Conservation (phyloP, 139 green algal genomes). For the Chlamydomonas incerta region DNA sequence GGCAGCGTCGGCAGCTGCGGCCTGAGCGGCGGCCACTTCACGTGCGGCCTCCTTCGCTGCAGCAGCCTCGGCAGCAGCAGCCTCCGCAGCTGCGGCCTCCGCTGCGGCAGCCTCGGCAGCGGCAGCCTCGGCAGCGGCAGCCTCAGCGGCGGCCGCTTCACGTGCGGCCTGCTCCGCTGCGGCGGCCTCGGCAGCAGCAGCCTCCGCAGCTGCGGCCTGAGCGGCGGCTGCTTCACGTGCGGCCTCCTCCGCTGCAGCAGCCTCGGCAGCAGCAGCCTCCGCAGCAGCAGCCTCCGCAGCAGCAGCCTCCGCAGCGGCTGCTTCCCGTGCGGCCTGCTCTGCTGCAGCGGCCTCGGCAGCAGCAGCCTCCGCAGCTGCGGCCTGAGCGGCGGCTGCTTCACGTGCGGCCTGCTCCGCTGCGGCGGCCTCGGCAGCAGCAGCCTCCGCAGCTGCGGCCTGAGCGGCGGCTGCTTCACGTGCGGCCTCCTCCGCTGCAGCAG, state of each 20-base stretch:
- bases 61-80: too few relatives aligned
- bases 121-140: background rate
- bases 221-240: too few relatives aligned
- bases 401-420: background rate
- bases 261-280: background rate
- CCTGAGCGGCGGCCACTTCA: background rate
- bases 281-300: too few relatives aligned
- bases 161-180: background rate
- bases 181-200: too few relatives aligned
- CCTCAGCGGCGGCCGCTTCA: background rate
- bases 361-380: background rate
- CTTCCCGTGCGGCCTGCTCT: too few relatives aligned
- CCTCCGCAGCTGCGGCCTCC: too few relatives aligned
- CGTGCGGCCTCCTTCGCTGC: background rate
- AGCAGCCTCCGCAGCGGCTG: too few relatives aligned
- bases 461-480: background rate
- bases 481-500: background rate
- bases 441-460: too few relatives aligned
- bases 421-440: too few relatives aligned
- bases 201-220: too few relatives aligned
- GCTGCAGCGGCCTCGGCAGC: background rate
- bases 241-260: background rate
- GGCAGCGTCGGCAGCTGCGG: background rate
- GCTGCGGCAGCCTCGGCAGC: too few relatives aligned
- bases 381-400: background rate